A percentile compares a stretch with the other conserved stretches of the same genome.
These are phyloP conservation scores for Trametes maxima DNA, from an alignment of 768 basidiomycete species.

Conservation along the genomic window DNA sequence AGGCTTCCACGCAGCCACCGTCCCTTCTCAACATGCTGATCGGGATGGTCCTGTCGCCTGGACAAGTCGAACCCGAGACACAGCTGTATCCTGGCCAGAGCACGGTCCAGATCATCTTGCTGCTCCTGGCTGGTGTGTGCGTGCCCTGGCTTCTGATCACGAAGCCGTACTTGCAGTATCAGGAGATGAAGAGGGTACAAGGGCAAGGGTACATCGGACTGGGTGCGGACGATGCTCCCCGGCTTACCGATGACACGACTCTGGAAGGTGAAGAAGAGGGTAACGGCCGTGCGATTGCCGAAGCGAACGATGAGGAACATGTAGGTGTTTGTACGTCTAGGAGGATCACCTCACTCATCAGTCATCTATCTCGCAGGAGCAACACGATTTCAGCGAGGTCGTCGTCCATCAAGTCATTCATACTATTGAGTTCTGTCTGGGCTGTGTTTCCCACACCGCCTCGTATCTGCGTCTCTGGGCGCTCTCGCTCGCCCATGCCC, in stretches of 20 bases:
- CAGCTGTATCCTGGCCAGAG: constrained; percentile 88
- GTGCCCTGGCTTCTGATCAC: constrained; percentile 93
- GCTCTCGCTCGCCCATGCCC: constrained; percentile 95
- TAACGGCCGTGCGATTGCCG: constrained; percentile 70
- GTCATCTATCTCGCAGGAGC: constrained; percentile 49
- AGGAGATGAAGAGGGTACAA: constrained; percentile 84
- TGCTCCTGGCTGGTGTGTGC: constrained; percentile 80
- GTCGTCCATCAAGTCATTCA: constrained; percentile 98
- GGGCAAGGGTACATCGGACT: constrained; percentile 83
- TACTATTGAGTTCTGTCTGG: constrained; percentile 98
- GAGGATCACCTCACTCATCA: constrained; percentile 13
- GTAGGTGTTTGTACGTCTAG: constrained; percentile 48
- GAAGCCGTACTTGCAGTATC: constrained; percentile 91
- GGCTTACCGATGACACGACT: constrained; percentile 57
- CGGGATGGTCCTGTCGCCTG: constrained; percentile 93
- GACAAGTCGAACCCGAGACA: constrained; percentile 63
- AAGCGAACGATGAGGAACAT: constrained; percentile 73
- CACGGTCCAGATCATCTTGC: constrained; percentile 76
- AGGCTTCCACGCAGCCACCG: constrained; percentile 69
- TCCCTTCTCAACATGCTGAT: constrained; percentile 96
- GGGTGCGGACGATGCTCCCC: constrained; percentile 56
- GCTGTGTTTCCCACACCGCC: constrained; percentile 97
- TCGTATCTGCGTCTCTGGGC: constrained; percentile 96
- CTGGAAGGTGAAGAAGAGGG: constrained; percentile 84
- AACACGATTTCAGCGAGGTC: constrained; percentile 93